These are phyloP conservation scores for Azolla pinnata DNA, from an alignment of 75 land plant species.

Conservation along the genomic window DNA sequence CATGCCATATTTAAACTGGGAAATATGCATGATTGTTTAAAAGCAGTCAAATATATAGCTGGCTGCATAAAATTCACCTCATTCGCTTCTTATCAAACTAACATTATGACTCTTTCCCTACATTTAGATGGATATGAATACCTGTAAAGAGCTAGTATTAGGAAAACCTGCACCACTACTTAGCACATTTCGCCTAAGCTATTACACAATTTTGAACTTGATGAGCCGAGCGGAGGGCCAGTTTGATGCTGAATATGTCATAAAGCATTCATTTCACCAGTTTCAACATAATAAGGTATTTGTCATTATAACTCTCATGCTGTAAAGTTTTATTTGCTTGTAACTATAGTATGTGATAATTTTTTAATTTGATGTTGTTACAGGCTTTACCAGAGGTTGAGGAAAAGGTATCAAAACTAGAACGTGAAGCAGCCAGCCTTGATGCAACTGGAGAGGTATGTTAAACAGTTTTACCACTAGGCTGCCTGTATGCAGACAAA, in stretches of 20 bases:
- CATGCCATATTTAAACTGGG: too few species aligned
- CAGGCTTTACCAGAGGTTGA: constrained; percentile 78
- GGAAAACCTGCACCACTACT: constrained; percentile 89
- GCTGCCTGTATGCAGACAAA: too few species aligned
- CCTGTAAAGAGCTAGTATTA: constrained; percentile 71
- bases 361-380: too few species aligned
- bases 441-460: constrained; percentile 82
- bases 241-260: constrained; percentile 49
- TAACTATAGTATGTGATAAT: neutral
- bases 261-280: constrained; percentile 53
- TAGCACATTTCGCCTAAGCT: constrained; percentile 60
- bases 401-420: constrained; percentile 49
- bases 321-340: constrained; percentile 1
- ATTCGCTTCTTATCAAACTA: too few species aligned
- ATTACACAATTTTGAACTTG: constrained; percentile 43
- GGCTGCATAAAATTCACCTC: too few species aligned
- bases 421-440: constrained; percentile 63
- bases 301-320: neutral
- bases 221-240: constrained; percentile 64
- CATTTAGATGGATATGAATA: constrained; percentile 94
- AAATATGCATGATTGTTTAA: too few species aligned
- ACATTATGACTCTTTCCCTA: too few species aligned
- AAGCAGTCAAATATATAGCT: too few species aligned
- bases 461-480: too few species aligned
- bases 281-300: constrained; percentile 83